Evolutionary conservation across 371 early-diverging fungal genomes (phyloP).

Genomic region (Mortierella sp.): DNA sequence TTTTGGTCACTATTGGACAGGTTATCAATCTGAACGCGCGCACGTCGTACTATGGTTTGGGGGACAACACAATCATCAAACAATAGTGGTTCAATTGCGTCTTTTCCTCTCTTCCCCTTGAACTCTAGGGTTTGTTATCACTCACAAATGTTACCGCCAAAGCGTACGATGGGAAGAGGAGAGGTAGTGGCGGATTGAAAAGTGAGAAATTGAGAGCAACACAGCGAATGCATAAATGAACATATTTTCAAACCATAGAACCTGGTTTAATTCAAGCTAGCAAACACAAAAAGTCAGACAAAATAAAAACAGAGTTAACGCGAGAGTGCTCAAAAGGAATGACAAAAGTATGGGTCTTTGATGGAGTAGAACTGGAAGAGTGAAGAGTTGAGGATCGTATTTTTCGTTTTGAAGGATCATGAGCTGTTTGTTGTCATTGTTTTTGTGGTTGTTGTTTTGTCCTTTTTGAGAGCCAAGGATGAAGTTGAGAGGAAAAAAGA

Average conservation of each 20-base stretch:
- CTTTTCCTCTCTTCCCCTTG: no score
- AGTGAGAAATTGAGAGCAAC: not conserved
- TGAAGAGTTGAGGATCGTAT: not conserved
- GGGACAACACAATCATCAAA: no score
- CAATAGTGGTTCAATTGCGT: no score
- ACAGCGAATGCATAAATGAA: constrained; percentile 3
- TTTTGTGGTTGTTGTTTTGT: not conserved
- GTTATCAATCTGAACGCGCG: no score
- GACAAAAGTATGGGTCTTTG: not conserved
- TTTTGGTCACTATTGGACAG: no score
- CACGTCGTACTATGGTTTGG: no score
- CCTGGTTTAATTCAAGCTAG: no score
- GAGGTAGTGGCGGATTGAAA: not conserved
- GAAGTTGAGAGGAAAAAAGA: not conserved
- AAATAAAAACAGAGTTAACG: constrained; percentile 10
- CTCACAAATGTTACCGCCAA: not conserved
- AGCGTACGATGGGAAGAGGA: not conserved
- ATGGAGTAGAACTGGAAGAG: not conserved
- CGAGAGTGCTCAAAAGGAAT: not conserved
- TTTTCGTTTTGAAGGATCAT: not conserved
- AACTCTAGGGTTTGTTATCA: no score
- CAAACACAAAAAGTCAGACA: no score
- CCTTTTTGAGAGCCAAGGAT: not conserved
- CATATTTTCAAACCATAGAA: not conserved
- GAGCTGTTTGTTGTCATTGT: not conserved